Percentiles rank a stretch among this genome's conserved stretches.
Evolutionary conservation across 2,329 filamentous ascomycete genomes (phyloP).

Genomic region (Dothistroma septosporum): DNA sequence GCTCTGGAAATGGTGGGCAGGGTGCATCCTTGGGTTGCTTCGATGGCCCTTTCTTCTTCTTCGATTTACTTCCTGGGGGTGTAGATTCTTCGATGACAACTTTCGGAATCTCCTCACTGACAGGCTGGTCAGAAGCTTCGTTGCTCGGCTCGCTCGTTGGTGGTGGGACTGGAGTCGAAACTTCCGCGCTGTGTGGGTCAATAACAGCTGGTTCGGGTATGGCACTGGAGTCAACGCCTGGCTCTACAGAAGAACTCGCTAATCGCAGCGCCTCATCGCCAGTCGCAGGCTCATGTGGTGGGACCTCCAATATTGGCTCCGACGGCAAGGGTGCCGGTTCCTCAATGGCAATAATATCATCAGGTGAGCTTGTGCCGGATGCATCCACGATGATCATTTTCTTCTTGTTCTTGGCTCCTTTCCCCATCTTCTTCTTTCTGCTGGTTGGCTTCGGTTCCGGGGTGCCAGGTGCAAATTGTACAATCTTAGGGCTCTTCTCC

Average conservation of each 20-base stretch:
- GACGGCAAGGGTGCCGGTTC: background rate
- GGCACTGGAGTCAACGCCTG: background rate
- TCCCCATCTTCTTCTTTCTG: slow-evolving; percentile 26
- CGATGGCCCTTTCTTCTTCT: slow-evolving; percentile 9
- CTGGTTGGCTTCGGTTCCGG: slow-evolving; percentile 26
- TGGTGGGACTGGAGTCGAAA: background rate
- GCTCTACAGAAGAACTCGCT: background rate
- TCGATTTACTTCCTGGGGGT: background rate
- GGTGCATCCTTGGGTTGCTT: slow-evolving; percentile 9
- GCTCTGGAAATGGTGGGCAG: background rate
- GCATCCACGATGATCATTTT: slow-evolving; percentile 16
- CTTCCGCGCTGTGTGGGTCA: background rate
- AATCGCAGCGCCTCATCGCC: background rate
- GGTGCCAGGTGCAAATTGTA: slow-evolving; percentile 29
- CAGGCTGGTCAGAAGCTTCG: background rate
- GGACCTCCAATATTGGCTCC: background rate
- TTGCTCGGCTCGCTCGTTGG: background rate
- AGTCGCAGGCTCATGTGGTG: background rate
- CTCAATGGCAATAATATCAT: slow-evolving; percentile 24
- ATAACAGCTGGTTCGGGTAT: background rate
- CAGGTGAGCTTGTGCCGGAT: slow-evolving; percentile 13
- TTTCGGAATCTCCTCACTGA: background rate
- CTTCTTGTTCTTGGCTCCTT: slow-evolving; percentile 24
- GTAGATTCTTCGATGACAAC: background rate
- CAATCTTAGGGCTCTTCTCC: slow-evolving; percentile 25